These are phyloP conservation scores for Myxozyma nipponensis DNA, from an alignment of 805 yeast species.

Conservation along the genomic window DNA sequence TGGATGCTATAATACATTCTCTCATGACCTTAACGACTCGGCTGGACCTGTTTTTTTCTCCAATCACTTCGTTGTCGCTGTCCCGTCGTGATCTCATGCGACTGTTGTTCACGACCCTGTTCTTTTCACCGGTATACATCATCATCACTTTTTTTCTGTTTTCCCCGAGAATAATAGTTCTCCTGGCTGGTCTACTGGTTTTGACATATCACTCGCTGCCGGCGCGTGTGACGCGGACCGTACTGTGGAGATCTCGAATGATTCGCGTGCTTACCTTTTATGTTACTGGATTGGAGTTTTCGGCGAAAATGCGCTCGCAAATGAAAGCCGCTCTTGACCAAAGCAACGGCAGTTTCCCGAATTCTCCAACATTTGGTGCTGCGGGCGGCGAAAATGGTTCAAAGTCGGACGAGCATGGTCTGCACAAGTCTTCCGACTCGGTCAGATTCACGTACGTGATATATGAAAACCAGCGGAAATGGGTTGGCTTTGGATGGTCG, in stretches of 20 bases:
- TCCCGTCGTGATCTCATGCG: constrained; percentile 76
- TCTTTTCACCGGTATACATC: constrained; percentile 81
- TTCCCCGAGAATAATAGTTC: constrained; percentile 63
- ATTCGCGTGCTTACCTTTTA: constrained; percentile 72
- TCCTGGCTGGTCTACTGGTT: constrained; percentile 55
- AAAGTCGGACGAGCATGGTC: constrained; percentile 6
- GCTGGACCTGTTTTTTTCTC: constrained; percentile 71
- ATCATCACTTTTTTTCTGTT: constrained; percentile 62
- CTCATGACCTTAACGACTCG: constrained; percentile 71
- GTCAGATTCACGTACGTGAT: constrained; percentile 87
- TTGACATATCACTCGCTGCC: constrained; percentile 85
- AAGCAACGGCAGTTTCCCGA: not conserved
- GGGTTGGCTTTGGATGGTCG: constrained; percentile 99
- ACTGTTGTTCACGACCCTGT: constrained; percentile 74
- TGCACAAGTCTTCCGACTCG: constrained; percentile 35
- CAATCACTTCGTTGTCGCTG: constrained; percentile 64
- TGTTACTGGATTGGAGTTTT: constrained; percentile 80
- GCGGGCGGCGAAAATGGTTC: constrained; percentile 5
- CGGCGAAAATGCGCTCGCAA: constrained; percentile 6
- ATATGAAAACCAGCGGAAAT: constrained; percentile 91
- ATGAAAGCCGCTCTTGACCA: not conserved
- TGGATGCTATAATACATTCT: constrained; percentile 79
- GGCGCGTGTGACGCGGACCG: constrained; percentile 74
- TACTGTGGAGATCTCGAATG: constrained; percentile 77
- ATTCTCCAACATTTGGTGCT: not conserved